Conservation (phyloP, 2,329 filamentous ascomycete species). For the Eurotiales sp. region DNA sequence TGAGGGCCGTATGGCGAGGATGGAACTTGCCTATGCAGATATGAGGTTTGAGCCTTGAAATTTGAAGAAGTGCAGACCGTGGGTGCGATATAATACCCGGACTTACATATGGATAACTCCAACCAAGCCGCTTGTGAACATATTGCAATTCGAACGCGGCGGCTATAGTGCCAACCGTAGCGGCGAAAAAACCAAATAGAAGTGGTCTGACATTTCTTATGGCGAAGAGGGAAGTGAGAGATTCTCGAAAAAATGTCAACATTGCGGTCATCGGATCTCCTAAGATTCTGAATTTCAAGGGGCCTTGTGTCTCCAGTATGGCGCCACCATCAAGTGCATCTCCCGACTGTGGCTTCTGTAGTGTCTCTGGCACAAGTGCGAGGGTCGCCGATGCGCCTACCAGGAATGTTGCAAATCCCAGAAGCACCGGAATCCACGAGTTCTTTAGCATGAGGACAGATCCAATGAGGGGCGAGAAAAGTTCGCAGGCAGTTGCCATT, state of each 20-base stretch:
- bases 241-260: slow-evolving; percentile 6
- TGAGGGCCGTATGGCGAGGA: slow-evolving; percentile 9
- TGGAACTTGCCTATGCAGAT: slow-evolving; percentile 5
- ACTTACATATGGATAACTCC: slow-evolving; percentile 10
- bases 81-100: too few species aligned
- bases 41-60: slow-evolving; percentile 4
- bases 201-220: slow-evolving; percentile 2
- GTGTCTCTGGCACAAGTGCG: slow-evolving; percentile 10
- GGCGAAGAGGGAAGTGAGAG: slow-evolving; percentile 4
- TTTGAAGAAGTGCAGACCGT: slow-evolving; percentile 2
- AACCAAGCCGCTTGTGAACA: slow-evolving; percentile 9
- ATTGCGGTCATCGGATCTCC: slow-evolving; percentile 4
- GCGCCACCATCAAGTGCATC: slow-evolving; percentile 7
- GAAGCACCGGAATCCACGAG: slow-evolving; percentile 8
- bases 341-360: slow-evolving; percentile 3
- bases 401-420: slow-evolving; percentile 6
- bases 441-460: slow-evolving; percentile 6
- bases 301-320: not conserved
- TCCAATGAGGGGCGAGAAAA: slow-evolving; percentile 8
- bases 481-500: slow-evolving; percentile 6
- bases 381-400: slow-evolving; percentile 5
- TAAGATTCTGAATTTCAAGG: not conserved
- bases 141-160: slow-evolving; percentile 10
- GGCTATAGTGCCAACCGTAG: slow-evolving; percentile 5
- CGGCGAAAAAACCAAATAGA: slow-evolving; percentile 11